These are phyloP conservation scores for Nemania bipapillata DNA, from an alignment of 2,329 filamentous ascomycete species.

Conservation along the genomic window DNA sequence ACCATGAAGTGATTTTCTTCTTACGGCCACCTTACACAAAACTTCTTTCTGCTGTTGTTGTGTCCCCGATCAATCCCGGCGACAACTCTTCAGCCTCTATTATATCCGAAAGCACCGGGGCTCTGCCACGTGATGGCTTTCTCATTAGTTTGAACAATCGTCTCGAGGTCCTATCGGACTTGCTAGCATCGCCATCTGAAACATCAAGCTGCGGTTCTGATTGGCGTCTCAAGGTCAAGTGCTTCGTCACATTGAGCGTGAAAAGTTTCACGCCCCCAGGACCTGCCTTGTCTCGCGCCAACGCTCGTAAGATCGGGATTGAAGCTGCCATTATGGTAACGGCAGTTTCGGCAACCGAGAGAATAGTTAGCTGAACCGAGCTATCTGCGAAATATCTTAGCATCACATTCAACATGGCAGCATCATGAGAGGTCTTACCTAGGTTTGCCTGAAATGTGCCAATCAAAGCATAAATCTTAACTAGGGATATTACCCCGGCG, in stretches of 20 bases:
- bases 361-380: conserved; percentile 35
- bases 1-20: background rate
- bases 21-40: conserved; percentile 23
- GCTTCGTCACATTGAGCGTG: conserved; percentile 31
- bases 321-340: conserved; percentile 51
- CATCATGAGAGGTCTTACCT: conserved; percentile 16
- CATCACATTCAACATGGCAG: background rate
- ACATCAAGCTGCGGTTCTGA: background rate
- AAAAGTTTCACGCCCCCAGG: conserved; percentile 26
- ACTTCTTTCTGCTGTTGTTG: conserved; percentile 22
- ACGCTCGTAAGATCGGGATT: conserved; percentile 48
- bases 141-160: conserved; percentile 11
- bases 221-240: conserved; percentile 27
- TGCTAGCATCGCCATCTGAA: background rate
- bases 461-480: conserved; percentile 48
- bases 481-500: conserved; percentile 49
- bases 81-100: conserved; percentile 31
- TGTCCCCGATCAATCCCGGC: background rate
- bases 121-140: conserved; percentile 13
- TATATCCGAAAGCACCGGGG: conserved; percentile 34
- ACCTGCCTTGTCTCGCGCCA: conserved; percentile 38
- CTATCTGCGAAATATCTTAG: conserved; percentile 13
- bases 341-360: conserved; percentile 45
- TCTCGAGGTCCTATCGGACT: background rate
- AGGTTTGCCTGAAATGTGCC: conserved; percentile 32